Base-by-base conservation (phyloP, 2,329 filamentous ascomycete genomes). In the Thielaviopsis musarum region DNA sequence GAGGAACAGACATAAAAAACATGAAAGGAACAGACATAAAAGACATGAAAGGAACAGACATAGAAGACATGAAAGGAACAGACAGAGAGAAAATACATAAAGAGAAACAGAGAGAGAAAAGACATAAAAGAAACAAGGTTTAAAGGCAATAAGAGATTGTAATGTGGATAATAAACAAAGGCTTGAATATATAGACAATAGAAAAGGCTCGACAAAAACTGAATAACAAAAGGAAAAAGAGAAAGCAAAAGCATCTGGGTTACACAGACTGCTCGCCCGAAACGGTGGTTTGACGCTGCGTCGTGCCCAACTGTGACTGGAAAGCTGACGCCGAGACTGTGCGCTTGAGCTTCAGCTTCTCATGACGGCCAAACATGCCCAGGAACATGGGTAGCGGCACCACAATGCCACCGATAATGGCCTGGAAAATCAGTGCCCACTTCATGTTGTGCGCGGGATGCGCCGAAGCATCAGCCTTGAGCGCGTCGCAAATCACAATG, bases 401-500 rank as follows among this genome's bases (percentile, higher is more conserved):
- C 10, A 80, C 79, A 7, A 75, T 77, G 58, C 84, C 68, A 0
- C 82, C 81, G 10, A 95, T 61, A 2, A 88, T 83, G 1, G 87
- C 87, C 65, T 90, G 80, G 67, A 96, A 94, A 22, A 95, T 77
- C 62, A 96, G 73, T 0, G 86, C 82, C 22, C 77, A 75, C 65
- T 78, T 80, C 87, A 96, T 91, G 67, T 90, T 85, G 19, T 72
- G 70, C 0, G 85, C 84, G 15, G 86, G 87, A 41, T 71, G 66
- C 0, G 74, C 81, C 17, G 72, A 69, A 10, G 69, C 66, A 0
- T 74, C 75, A 0, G 73, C 80, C 64, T 81, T 80, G 63, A 97
- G 75, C 19, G 85, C 87, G 68, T 90, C 85, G 73, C 88, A 87
- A 60, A 91, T 72, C 30, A 98, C 73, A 66, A 96, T 87, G 67